Base-by-base conservation (phyloP, 177 flowering plant genomes). In the Vitis hybrid region DNA sequence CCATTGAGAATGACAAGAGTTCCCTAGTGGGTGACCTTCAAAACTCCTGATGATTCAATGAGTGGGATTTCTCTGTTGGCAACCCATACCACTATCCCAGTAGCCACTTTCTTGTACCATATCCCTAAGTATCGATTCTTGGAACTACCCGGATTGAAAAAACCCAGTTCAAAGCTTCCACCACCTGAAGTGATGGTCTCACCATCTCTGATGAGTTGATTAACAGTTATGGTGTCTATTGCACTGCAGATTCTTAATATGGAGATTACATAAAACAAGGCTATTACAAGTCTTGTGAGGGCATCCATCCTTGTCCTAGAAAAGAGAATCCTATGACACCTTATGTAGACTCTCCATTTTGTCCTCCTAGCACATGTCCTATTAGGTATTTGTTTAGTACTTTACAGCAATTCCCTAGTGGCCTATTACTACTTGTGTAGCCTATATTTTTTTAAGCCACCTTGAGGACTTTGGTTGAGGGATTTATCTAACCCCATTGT, bases 101-200 rank as follows among this genome's bases (percentile, higher is more conserved):
- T 14, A 0, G 77, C 9, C 4, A 66, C 32, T 2, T 66, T 64
- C 64, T 67, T 78, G 71, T 68, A 78, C 77, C 81, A 73, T 9
- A 81, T 56, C 11, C 79, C 84, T 2, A 79, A n/a, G 48, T 74
- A 81, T 3, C 75, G 61, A 1, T 65, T 74, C 2, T 18, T 60
- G 17, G 78, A 72, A 2, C 18, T 56, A 8, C 74, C 71, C 1
- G 79, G 77, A 5, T 56, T 65, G 66, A 76, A 78, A 41, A 79
- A 77, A 17, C 83, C 83, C 1, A 80, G 70, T 49, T 68, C 79
- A 41, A 75, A 82, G 0, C 12, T 54, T 9, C 72, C 74, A 30
- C 41, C 69, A 0, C 77, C 30, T 15, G 85, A 82, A 32, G 77
- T 72, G 18, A 82, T 11, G 11, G 75, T 79, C 10, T 64, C 64